phyloP scores from a whole-genome alignment of 345 rosid species.

The Stellera chamaejasme region DNA sequence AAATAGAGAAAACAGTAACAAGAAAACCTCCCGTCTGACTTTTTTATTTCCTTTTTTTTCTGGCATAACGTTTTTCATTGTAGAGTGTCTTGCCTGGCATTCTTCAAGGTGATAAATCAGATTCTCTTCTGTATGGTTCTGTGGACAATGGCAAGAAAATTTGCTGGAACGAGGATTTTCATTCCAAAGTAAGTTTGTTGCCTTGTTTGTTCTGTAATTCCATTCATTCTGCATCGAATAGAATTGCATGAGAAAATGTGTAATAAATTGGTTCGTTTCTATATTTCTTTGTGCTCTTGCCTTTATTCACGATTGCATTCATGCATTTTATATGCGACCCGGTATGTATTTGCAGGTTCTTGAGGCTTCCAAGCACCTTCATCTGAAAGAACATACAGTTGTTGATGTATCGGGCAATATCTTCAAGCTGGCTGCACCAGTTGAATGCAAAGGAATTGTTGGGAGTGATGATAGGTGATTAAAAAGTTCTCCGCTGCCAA shows the following conservation, averaged over 20 bases:
- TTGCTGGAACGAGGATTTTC: constrained; percentile 95
- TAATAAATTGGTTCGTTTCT: background rate
- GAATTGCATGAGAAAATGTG: no score
- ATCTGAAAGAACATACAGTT: constrained; percentile 87
- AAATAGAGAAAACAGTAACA: no score
- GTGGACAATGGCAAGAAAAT: constrained; percentile 99
- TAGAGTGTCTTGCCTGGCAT: constrained; percentile 99
- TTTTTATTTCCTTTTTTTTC: background rate
- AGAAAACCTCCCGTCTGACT: background rate
- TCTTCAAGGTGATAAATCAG: constrained; percentile 99
- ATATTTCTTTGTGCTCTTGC: background rate
- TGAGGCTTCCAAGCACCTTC: constrained; percentile 95
- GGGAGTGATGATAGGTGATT: constrained; percentile 94
- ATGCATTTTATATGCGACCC: constrained; percentile 4
- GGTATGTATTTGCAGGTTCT: constrained; percentile 42
- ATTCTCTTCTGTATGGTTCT: constrained; percentile 93
- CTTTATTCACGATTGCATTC: background rate
- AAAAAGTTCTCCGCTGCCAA: background rate
- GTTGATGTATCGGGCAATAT: constrained; percentile 76
- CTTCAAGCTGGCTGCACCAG: constrained; percentile 92
- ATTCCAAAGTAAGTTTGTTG: constrained; percentile 42
- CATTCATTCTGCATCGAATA: no score
- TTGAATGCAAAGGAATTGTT: constrained; percentile 99
- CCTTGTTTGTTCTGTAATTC: no score
- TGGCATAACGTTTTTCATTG: constrained; percentile 15